Base-by-base conservation (phyloP, 305 asterid genomes). In the Fraxinus floribunda region DNA sequence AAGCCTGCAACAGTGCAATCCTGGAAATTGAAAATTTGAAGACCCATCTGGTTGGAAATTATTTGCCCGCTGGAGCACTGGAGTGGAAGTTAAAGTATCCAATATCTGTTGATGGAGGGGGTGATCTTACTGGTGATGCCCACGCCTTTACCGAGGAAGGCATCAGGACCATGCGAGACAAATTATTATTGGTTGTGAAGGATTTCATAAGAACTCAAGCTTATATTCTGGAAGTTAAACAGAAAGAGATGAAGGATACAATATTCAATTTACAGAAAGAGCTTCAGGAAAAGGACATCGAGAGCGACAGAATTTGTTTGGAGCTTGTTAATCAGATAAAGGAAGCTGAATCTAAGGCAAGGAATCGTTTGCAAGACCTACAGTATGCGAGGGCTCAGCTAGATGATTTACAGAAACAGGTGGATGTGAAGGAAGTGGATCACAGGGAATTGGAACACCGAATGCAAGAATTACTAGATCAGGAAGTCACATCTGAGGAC, bases 291-390 rank as follows among this genome's bases (percentile, higher is more conserved):
- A 96, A 92, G 86, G 99, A 93, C 77, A 85, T 96, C 77, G 97
- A 94, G 87, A 89, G 89, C 82, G 99, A 96, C 22, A 92, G 87
- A 83, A 86, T 91, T 39, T 91, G 94, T 85, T 86, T 83, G 86
- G 98, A 93, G 89, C 94, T 94, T 82, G 97, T 93, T 87, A 87
- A 82, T 87, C 99, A 96, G 92, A 93, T 94, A 46, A 96, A 93
- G 94, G 94, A 87, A 88, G 97, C 98, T 85, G 97, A 96, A 91
- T 87, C 88, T 76, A 88, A 82, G 80, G 93, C 96, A 29, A 93
- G 87, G 81, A 91, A 85, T 76, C 82, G 89, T 87, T 86, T 86
- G 87, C 92, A 89, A 75, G 95, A 93, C 75, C 97, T 94, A 88
- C 96, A 88, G 88, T 90, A 90, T 80, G 88, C 88, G 64, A 92